These are phyloP conservation scores for Xerocomus spinulosus DNA, from an alignment of 768 basidiomycete species.

Conservation along the genomic window DNA sequence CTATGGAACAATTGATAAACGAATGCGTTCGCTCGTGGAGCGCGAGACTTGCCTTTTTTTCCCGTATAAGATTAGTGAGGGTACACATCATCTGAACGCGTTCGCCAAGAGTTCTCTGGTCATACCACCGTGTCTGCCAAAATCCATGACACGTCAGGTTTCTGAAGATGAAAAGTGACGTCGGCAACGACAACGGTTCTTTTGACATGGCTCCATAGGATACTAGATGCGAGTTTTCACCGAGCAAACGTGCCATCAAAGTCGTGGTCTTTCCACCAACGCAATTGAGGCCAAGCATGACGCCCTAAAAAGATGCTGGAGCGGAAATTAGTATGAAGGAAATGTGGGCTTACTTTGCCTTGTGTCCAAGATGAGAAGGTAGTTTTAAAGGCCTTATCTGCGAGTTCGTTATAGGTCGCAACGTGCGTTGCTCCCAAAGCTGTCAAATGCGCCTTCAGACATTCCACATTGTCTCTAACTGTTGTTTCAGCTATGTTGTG, in stretches of 20 bases:
- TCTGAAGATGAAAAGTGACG: conserved; percentile 81
- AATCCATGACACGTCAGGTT: conserved; percentile 73
- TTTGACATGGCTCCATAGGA: conserved; percentile 93
- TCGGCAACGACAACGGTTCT: conserved; percentile 69
- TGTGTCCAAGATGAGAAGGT: conserved; percentile 61
- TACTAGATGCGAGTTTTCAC: conserved; percentile 65
- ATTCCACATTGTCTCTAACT: conserved; percentile 48
- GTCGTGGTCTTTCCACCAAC: conserved; percentile 66
- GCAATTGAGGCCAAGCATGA: conserved; percentile 52
- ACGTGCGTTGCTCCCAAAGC: conserved; percentile 72
- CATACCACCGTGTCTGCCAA: conserved; percentile 76
- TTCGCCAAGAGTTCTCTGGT: conserved; percentile 42
- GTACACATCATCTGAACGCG: conserved; percentile 47
- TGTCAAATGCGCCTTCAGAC: conserved; percentile 47
- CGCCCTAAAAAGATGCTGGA: conserved; percentile 24
- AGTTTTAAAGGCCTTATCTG: conserved; percentile 49
- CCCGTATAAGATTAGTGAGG: conserved; percentile 49
- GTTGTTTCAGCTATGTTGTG: background rate
- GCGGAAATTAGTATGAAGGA: conserved; percentile 6
- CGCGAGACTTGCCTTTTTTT: conserved; percentile 44
- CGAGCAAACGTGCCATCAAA: conserved; percentile 63
- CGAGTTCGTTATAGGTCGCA: conserved; percentile 70
- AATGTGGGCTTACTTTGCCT: conserved; percentile 43
- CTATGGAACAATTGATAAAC: conserved; percentile 33
- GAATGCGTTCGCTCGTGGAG: background rate